phyloP scores from a whole-genome alignment of 352 stramenopile genomes.

The Phytophthora ohioensis region DNA sequence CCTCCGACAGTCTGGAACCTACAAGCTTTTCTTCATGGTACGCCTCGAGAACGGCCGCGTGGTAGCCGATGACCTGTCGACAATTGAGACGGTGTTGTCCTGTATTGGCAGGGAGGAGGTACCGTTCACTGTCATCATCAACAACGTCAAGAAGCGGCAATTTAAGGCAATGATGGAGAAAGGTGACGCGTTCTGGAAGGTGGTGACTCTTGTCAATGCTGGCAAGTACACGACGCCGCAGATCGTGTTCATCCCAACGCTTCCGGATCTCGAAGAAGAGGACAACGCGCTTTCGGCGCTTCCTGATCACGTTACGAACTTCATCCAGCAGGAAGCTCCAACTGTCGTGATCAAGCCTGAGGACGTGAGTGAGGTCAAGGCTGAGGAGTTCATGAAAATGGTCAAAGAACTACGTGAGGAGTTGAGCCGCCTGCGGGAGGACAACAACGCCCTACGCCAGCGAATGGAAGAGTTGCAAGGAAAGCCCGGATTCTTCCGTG shows the following conservation, averaged over 20 bases:
- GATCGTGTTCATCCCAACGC: slow-evolving; percentile 29
- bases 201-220: slow-evolving; percentile 20
- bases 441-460: not conserved
- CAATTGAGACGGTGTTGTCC: slow-evolving; percentile 31
- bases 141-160: slow-evolving; percentile 27
- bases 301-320: not conserved
- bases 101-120: slow-evolving; percentile 20
- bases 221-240: slow-evolving; percentile 16
- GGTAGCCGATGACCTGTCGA: slow-evolving; percentile 25
- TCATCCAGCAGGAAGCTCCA: not conserved
- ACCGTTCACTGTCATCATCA: slow-evolving; percentile 33
- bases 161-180: slow-evolving; percentile 16
- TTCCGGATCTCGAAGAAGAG: not conserved
- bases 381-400: not conserved
- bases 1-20: slow-evolving; percentile 21
- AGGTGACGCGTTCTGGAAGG: slow-evolving; percentile 12
- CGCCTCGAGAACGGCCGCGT: slow-evolving; percentile 30
- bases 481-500: not conserved
- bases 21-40: slow-evolving; percentile 43
- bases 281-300: not conserved
- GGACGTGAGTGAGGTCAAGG: not conserved
- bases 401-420: not conserved
- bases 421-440: not conserved
- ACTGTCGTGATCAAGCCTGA: not conserved
- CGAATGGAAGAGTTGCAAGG: not conserved